Conservation (phyloP, 495 filamentous ascomycete species). For the Halenospora varia region DNA sequence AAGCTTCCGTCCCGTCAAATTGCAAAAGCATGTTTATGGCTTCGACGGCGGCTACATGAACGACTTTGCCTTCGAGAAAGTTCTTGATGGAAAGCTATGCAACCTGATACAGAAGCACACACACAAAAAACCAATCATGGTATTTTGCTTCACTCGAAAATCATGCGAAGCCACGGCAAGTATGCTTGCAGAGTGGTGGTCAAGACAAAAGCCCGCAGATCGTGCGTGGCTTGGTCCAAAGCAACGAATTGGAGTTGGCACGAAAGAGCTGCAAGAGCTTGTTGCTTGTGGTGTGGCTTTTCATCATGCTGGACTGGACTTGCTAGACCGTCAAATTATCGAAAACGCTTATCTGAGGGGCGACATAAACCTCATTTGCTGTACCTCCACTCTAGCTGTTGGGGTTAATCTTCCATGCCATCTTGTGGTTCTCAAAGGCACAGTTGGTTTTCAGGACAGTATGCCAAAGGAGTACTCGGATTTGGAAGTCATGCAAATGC, state of each 20-base stretch:
- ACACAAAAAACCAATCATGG: slow-evolving; percentile 78
- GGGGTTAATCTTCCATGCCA: slow-evolving; percentile 93
- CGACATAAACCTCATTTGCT: slow-evolving; percentile 84
- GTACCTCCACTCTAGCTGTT: slow-evolving; percentile 90
- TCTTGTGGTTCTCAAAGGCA: slow-evolving; percentile 90
- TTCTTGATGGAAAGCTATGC: slow-evolving; percentile 69
- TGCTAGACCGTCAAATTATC: slow-evolving; percentile 62
- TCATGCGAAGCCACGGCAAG: slow-evolving; percentile 74
- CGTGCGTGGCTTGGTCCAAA: slow-evolving; percentile 66
- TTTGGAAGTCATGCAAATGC: slow-evolving; percentile 97
- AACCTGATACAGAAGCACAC: slow-evolving; percentile 74
- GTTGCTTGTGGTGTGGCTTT: slow-evolving; percentile 77
- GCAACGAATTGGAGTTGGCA: slow-evolving; percentile 51
- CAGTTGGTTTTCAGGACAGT: slow-evolving; percentile 61
- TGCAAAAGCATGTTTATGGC: slow-evolving; percentile 86
- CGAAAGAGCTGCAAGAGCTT: slow-evolving; percentile 58
- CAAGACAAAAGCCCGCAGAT: slow-evolving; percentile 46
- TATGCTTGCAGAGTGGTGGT: slow-evolving; percentile 65
- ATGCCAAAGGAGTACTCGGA: slow-evolving; percentile 77
- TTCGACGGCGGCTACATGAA: slow-evolving; percentile 57
- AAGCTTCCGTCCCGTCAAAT: slow-evolving; percentile 81
- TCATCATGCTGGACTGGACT: slow-evolving; percentile 85
- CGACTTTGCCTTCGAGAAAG: slow-evolving; percentile 84
- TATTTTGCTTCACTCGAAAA: slow-evolving; percentile 87
- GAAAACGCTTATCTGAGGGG: slow-evolving; percentile 73